Percentiles rank a stretch among this genome's conserved stretches.
These are phyloP conservation scores for Myotisia sp. DNA, from an alignment of 2,329 filamentous ascomycete species.

Conservation along the genomic window DNA sequence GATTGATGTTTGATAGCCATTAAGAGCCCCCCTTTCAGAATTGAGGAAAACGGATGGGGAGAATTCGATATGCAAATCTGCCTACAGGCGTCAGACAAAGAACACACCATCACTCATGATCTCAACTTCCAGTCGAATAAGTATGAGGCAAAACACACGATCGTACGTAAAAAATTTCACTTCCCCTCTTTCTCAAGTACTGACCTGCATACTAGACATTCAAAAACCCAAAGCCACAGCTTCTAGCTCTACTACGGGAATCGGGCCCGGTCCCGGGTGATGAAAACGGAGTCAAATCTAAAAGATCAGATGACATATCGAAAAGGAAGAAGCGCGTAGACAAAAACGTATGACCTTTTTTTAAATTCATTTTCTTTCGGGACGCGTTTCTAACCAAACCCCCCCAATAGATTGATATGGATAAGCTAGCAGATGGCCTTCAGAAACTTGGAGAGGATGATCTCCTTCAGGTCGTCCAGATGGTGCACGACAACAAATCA, in stretches of 20 bases:
- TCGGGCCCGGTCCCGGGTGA: conserved; percentile 74
- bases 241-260: conserved; percentile 65
- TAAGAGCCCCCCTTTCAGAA: conserved; percentile 72
- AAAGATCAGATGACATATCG: conserved; percentile 45
- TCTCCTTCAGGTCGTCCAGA: conserved; percentile 82
- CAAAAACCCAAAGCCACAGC: conserved; percentile 81
- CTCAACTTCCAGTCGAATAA: conserved; percentile 72
- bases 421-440: conserved; percentile 87
- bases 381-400: neutral
- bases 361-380: no score
- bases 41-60: conserved; percentile 92
- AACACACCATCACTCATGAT: conserved; percentile 69
- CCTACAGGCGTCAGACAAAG: conserved; percentile 73
- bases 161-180: no score
- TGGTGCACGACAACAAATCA: conserved; percentile 95
- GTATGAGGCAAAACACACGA: conserved; percentile 69
- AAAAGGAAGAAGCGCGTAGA: conserved; percentile 65
- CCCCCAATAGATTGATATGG: conserved; percentile 56
- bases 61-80: conserved; percentile 93
- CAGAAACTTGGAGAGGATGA: conserved; percentile 87
- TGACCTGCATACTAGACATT: conserved; percentile 47
- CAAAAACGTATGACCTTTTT: conserved; percentile 38
- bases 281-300: conserved; percentile 48
- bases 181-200: no score
- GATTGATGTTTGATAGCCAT: conserved; percentile 42